Percentiles rank a stretch among this genome's conserved stretches.
Evolutionary conservation across 306 rosid species (phyloP).

Genomic region (Vicia faba): DNA sequence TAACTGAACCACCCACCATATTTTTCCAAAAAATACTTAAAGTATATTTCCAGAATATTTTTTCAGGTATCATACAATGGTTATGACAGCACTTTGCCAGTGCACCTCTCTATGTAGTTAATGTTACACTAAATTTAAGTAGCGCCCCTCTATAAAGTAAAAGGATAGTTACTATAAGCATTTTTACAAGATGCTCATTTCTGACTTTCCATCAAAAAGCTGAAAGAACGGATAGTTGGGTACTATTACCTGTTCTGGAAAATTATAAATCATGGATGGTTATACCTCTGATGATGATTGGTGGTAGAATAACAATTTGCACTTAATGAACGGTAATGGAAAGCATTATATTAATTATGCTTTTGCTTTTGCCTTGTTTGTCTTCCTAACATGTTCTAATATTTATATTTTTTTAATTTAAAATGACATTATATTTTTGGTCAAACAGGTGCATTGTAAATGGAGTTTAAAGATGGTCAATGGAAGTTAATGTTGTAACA

Average conservation of each 20-base stretch:
- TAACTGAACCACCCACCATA: too few relatives aligned
- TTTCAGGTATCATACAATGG: too few relatives aligned
- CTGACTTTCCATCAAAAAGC: conserved; percentile 3
- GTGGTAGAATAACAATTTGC: conserved; percentile 8
- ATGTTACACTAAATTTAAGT: not conserved
- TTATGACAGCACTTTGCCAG: too few relatives aligned
- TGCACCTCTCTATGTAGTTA: not conserved
- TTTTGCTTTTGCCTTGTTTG: not conserved
- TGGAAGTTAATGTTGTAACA: too few relatives aligned
- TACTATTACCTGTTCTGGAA: conserved; percentile 9
- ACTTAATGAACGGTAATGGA: not conserved
- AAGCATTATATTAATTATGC: not conserved
- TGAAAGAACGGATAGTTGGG: not conserved
- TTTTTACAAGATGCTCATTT: conserved; percentile 13
- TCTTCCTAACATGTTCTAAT: not conserved
- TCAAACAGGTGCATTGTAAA: too few relatives aligned
- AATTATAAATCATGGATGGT: conserved; percentile 1
- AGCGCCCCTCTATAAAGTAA: not conserved
- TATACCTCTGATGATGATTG: conserved; percentile 1
- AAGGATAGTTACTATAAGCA: not conserved
- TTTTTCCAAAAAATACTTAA: too few relatives aligned
- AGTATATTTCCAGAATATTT: too few relatives aligned
- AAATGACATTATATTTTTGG: too few relatives aligned
- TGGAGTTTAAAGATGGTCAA: too few relatives aligned
- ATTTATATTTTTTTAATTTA: too few relatives aligned